Conservation (phyloP, 1,284 basidiomycete species). For the Tetrapyrgos nigripes region DNA sequence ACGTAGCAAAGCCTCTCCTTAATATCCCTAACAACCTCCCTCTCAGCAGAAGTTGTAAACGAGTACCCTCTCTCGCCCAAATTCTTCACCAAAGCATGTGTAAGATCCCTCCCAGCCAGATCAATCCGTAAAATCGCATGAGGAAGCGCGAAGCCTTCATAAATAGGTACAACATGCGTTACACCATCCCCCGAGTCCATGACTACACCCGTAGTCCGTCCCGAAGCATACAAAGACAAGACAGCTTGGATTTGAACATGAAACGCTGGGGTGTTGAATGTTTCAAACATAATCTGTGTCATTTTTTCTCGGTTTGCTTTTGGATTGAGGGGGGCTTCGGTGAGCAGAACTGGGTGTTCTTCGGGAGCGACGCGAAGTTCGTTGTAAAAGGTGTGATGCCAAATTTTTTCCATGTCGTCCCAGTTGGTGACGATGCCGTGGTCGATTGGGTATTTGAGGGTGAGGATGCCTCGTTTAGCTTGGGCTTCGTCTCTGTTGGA, state of each 20-base stretch:
- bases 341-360: slow-evolving; percentile 16
- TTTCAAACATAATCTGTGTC: too few relatives aligned
- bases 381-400: slow-evolving; percentile 18
- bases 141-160: slow-evolving; percentile 17
- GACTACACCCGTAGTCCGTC: slow-evolving; percentile 16
- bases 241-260: slow-evolving; percentile 18
- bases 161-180: slow-evolving; percentile 16
- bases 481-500: slow-evolving; percentile 17
- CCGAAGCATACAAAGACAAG: slow-evolving; percentile 16
- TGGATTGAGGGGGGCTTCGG: too few relatives aligned
- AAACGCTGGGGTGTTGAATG: slow-evolving; percentile 16
- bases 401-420: slow-evolving; percentile 22
- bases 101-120: slow-evolving; percentile 15
- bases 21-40: slow-evolving; percentile 16
- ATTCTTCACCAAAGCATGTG: slow-evolving; percentile 14
- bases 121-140: slow-evolving; percentile 15
- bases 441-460: slow-evolving; percentile 17
- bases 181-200: slow-evolving; percentile 18
- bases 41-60: slow-evolving; percentile 13
- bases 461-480: slow-evolving; percentile 17
- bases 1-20: slow-evolving; percentile 18
- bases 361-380: slow-evolving; percentile 18
- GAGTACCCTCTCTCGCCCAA: slow-evolving; percentile 14
- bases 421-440: slow-evolving; percentile 20
- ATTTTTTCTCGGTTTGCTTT: too few relatives aligned